These are phyloP conservation scores for Lentinus brumalis DNA, from an alignment of 768 basidiomycete genomes.

Conservation along the genomic window DNA sequence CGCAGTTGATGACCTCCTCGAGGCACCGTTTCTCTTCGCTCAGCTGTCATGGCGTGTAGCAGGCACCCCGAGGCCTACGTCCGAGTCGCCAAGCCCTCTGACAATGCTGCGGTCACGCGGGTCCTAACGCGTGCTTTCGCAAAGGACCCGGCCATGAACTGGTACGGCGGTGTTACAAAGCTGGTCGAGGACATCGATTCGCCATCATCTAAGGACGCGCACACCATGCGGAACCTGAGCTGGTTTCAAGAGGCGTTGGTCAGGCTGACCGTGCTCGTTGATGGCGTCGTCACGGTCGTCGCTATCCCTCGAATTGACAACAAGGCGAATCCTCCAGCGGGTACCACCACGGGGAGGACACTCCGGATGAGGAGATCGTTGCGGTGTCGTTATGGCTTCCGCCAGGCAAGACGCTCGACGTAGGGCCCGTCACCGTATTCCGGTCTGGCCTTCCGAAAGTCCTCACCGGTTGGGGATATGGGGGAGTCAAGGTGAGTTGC, in stretches of 20 bases:
- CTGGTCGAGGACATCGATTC: background rate
- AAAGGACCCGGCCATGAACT: constrained; percentile 25
- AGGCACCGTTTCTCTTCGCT: too few relatives aligned
- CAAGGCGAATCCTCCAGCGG: background rate
- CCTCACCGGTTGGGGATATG: constrained; percentile 18
- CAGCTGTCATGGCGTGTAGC: too few relatives aligned
- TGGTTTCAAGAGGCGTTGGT: constrained; percentile 20
- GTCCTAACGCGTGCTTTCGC: constrained; percentile 23
- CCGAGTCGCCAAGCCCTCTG: background rate
- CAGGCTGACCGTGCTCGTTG: constrained; percentile 6
- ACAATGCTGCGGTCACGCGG: constrained; percentile 11
- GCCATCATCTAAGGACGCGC: background rate
- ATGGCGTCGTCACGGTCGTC: constrained; percentile 19
- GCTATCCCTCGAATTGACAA: background rate
- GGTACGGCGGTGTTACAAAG: constrained; percentile 17
- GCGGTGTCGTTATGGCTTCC: constrained; percentile 23
- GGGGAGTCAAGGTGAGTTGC: constrained; percentile 14
- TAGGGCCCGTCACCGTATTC: constrained; percentile 10
- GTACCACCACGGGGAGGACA: background rate
- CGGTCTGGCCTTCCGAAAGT: constrained; percentile 15
- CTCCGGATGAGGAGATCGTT: constrained; percentile 17
- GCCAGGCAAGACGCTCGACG: constrained; percentile 18
- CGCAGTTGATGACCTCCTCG: too few relatives aligned
- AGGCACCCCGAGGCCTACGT: background rate
- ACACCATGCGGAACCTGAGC: constrained; percentile 12